Conservation (phyloP, 768 basidiomycete species). For the Punctularia strigosozonata region DNA sequence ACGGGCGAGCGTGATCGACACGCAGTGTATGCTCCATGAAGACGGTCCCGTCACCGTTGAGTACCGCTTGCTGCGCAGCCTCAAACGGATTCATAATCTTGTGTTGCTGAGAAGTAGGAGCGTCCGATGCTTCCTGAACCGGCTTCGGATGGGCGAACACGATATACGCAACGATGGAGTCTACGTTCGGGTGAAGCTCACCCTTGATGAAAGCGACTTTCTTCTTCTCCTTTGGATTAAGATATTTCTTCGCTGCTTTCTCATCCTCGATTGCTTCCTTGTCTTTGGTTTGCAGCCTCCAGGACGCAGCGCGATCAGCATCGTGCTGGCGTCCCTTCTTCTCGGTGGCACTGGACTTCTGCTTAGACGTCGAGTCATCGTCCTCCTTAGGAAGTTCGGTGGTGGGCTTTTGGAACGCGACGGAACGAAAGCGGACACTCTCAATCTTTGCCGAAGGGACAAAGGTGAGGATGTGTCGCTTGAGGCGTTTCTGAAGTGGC, state of each 20-base stretch:
- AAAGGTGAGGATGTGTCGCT: conserved; percentile 61
- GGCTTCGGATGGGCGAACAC: conserved; percentile 71
- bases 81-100: conserved; percentile 51
- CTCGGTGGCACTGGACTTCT: conserved; percentile 16
- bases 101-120: conserved; percentile 32
- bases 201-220: conserved; percentile 90
- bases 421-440: conserved; percentile 86
- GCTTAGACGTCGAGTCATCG: conserved; percentile 18
- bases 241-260: conserved; percentile 48
- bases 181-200: conserved; percentile 73
- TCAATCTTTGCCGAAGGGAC: conserved; percentile 77
- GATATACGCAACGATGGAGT: conserved; percentile 77
- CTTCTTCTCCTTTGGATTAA: conserved; percentile 81
- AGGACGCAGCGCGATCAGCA: conserved; percentile 44
- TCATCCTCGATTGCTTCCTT: conserved; percentile 30
- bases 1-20: conserved; percentile 53
- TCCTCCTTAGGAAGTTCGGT: conserved; percentile 39
- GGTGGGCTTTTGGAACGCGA: conserved; percentile 81
- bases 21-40: conserved; percentile 75
- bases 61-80: conserved; percentile 49
- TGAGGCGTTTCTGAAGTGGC: conserved; percentile 67
- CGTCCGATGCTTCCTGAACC: conserved; percentile 25
- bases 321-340: conserved; percentile 36
- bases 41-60: conserved; percentile 49
- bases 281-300: conserved; percentile 31